phyloP scores from a whole-genome alignment of 2,329 filamentous ascomycete species.

The Trichoderma sp. region DNA sequence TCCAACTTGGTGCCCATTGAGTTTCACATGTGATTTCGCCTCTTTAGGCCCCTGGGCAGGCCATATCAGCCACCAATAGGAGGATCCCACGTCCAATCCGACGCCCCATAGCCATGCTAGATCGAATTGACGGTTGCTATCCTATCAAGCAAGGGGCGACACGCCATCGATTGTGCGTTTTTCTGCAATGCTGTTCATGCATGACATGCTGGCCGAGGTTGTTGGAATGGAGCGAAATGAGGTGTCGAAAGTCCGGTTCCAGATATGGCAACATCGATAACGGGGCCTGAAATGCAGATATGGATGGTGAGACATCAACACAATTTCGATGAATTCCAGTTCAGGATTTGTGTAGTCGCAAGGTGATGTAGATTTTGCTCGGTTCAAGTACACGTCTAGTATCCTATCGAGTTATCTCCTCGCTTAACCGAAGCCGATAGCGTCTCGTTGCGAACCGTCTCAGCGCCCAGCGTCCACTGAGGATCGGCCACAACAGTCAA shows the following conservation, averaged over 20 bases:
- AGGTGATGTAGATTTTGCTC: not conserved
- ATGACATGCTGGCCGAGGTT: constrained; percentile 15
- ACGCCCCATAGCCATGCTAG: not conserved
- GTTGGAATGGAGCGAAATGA: constrained; percentile 14
- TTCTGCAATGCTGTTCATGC: constrained; percentile 14
- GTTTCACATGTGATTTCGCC: constrained; percentile 18
- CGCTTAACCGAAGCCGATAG: not conserved
- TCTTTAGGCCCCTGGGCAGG: not conserved
- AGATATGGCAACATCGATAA: not conserved
- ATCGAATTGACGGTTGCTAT: constrained; percentile 6
- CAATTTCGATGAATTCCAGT: not conserved
- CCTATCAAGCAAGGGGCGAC: constrained; percentile 2
- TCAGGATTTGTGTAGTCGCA: not conserved
- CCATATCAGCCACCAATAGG: constrained; percentile 16
- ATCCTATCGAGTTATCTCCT: not conserved
- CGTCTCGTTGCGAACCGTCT: not conserved
- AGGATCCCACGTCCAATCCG: constrained; percentile 15
- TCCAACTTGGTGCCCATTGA: constrained; percentile 5
- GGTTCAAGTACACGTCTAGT: not conserved
- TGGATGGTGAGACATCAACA: constrained; percentile 4
- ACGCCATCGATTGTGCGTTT: constrained; percentile 8
- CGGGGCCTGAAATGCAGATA: not conserved
- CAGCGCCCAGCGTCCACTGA: not conserved
- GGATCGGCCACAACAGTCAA: not conserved
- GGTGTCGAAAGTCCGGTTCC: not conserved